These are phyloP conservation scores for Corinectria fuckeliana DNA, from an alignment of 2,329 filamentous ascomycete species.

Conservation along the genomic window DNA sequence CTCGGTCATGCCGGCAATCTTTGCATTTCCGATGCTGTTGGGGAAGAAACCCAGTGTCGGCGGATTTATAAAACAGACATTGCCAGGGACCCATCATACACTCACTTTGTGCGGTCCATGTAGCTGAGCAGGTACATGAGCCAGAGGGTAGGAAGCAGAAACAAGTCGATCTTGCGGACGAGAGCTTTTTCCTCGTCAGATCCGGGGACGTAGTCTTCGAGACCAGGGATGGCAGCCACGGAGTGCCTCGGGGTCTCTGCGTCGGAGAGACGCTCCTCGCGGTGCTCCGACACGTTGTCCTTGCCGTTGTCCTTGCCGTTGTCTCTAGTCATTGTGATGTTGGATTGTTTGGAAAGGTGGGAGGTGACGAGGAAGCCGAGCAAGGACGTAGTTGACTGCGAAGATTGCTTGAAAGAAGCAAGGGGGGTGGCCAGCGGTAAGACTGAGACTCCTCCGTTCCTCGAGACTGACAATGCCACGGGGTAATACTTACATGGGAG, in stretches of 20 bases:
- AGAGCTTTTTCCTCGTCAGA: slow-evolving; percentile 43
- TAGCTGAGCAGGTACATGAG: slow-evolving; percentile 65
- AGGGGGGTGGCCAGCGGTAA: not conserved
- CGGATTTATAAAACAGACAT: not conserved
- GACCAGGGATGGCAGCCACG: slow-evolving; percentile 3
- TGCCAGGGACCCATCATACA: slow-evolving; percentile 15
- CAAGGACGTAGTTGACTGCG: no score
- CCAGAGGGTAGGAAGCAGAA: slow-evolving; percentile 59
- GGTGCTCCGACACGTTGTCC: slow-evolving; percentile 21
- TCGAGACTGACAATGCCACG: not conserved
- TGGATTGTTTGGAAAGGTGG: not conserved
- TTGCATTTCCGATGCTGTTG: slow-evolving; percentile 55
- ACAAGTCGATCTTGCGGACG: slow-evolving; percentile 50
- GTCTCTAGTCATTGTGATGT: slow-evolving; percentile 4
- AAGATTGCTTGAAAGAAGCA: not conserved
- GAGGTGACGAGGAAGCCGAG: not conserved
- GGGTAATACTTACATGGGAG: not conserved
- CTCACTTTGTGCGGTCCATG: slow-evolving; percentile 69
- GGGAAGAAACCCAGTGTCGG: not conserved
- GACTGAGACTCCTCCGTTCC: not conserved
- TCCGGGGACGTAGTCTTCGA: slow-evolving; percentile 37
- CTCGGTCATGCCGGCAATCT: slow-evolving; percentile 53
- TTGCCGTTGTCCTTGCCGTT: slow-evolving; percentile 8
- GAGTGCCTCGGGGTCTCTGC: slow-evolving; percentile 18
- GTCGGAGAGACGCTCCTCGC: slow-evolving; percentile 21